Percentiles rank a stretch among this genome's conserved stretches.
These are phyloP conservation scores for Camellia sinensis DNA, from an alignment of 148 eudicot genomes.

Conservation along the genomic window DNA sequence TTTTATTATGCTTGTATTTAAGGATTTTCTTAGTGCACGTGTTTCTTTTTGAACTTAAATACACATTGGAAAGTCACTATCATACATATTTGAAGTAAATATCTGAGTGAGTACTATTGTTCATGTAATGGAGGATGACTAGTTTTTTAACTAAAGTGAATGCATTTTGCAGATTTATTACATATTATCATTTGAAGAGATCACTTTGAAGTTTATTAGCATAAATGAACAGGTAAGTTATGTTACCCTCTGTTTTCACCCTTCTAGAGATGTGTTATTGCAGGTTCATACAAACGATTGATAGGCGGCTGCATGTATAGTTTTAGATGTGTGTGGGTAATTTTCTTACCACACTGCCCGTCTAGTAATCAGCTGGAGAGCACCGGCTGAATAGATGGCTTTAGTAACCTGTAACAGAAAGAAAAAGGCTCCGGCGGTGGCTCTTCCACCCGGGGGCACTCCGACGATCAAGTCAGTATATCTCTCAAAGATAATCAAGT, in stretches of 20 bases:
- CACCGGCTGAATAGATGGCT: too few species aligned
- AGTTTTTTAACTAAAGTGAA: slow-evolving; percentile 8
- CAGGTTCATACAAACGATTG: background rate
- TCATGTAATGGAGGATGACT: background rate
- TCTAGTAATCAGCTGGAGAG: too few species aligned
- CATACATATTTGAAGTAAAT: background rate
- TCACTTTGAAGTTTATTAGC: slow-evolving; percentile 91
- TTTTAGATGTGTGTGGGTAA: too few species aligned
- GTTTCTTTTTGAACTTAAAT: background rate
- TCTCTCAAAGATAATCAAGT: too few species aligned
- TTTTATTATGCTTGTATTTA: background rate
- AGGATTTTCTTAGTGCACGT: background rate
- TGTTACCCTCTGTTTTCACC: slow-evolving; percentile 7
- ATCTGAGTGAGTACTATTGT: background rate
- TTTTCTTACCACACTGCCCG: too few species aligned
- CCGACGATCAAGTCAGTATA: too few species aligned
- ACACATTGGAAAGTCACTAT: background rate
- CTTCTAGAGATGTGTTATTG: background rate
- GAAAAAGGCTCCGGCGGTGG: too few species aligned
- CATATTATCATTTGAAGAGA: slow-evolving; percentile 89
- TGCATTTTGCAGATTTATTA: slow-evolving; percentile 74
- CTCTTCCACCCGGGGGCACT: too few species aligned
- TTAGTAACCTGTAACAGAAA: too few species aligned
- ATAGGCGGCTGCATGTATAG: too few species aligned
- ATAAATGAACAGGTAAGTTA: slow-evolving; percentile 76